A percentile compares a stretch with the other conserved stretches of the same genome.
Evolutionary conservation across 2,329 filamentous ascomycete genomes (phyloP).

Genomic region (Verticillium tricorpus): DNA sequence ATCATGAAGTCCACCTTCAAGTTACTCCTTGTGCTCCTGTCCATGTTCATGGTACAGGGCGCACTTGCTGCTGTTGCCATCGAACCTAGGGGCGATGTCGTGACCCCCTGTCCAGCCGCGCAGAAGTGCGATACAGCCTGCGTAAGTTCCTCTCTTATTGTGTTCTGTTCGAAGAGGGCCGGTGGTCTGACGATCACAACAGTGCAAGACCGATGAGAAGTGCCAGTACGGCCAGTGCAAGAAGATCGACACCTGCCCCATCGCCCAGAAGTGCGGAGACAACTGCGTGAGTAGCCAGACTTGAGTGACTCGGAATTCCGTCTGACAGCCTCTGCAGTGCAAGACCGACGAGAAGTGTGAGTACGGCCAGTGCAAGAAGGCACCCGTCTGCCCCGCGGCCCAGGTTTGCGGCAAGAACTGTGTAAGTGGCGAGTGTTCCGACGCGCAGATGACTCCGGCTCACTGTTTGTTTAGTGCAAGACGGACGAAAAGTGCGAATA

Average conservation of each 20-base stretch:
- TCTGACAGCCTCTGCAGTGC: no score
- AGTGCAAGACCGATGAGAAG: background rate
- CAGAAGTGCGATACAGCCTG: background rate
- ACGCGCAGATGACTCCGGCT: background rate
- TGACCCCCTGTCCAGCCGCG: background rate
- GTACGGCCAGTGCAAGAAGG: background rate
- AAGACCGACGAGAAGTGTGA: background rate
- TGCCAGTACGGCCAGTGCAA: background rate
- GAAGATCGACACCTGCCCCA: no score
- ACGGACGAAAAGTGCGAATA: background rate
- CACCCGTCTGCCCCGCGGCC: background rate
- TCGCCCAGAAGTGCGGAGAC: no score
- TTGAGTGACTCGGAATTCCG: no score
- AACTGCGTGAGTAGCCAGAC: no score
- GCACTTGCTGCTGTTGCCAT: background rate
- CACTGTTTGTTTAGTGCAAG: background rate
- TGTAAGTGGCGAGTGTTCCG: background rate
- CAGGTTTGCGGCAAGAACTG: background rate
- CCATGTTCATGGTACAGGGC: slow-evolving; percentile 4
- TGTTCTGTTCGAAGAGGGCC: no score
- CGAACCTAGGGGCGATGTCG: background rate
- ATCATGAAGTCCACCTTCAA: slow-evolving; percentile 2
- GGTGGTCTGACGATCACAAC: background rate
- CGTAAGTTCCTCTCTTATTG: background rate
- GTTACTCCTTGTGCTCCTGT: background rate